A percentile compares a stretch with the other conserved stretches of the same genome.
Conservation (phyloP, 805 yeast genomes). For the Ogataea salicorniae region DNA sequence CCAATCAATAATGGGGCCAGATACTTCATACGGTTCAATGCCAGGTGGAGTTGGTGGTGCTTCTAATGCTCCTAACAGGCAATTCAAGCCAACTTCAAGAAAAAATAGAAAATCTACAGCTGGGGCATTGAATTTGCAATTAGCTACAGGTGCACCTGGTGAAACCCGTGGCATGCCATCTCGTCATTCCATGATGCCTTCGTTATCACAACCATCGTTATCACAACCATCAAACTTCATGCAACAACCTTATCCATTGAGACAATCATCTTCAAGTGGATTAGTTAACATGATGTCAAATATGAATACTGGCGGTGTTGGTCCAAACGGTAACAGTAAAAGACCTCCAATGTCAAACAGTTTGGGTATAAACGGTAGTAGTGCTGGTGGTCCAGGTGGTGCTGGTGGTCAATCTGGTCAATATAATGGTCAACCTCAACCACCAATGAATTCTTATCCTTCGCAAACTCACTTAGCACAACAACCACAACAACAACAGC, state of each 20-base stretch:
- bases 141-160: constrained; percentile 10
- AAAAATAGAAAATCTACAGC: constrained; percentile 40
- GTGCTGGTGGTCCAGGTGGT: constrained; percentile 8
- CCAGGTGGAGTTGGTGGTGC: constrained; percentile 12
- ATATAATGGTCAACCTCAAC: not conserved
- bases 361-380: constrained; percentile 14
- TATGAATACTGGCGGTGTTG: not conserved
- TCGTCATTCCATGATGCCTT: constrained; percentile 31
- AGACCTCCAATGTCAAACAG: constrained; percentile 20
- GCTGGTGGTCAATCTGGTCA: not conserved
- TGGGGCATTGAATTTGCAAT: constrained; percentile 23
- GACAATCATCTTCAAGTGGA: constrained; percentile 19
- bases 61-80: constrained; percentile 21
- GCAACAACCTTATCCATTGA: constrained; percentile 6
- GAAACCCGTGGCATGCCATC: constrained; percentile 27
- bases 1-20: constrained; percentile 5
- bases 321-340: constrained; percentile 12
- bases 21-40: constrained; percentile 11
- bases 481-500: not conserved
- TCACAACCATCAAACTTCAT: constrained; percentile 5
- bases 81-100: constrained; percentile 38
- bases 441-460: not conserved
- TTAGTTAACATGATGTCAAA: not conserved
- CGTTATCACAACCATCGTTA: too few relatives aligned
- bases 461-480: not conserved